Evolutionary conservation across 2,329 filamentous ascomycete genomes (phyloP).

Genomic region (Scleromitrula shiraiana): DNA sequence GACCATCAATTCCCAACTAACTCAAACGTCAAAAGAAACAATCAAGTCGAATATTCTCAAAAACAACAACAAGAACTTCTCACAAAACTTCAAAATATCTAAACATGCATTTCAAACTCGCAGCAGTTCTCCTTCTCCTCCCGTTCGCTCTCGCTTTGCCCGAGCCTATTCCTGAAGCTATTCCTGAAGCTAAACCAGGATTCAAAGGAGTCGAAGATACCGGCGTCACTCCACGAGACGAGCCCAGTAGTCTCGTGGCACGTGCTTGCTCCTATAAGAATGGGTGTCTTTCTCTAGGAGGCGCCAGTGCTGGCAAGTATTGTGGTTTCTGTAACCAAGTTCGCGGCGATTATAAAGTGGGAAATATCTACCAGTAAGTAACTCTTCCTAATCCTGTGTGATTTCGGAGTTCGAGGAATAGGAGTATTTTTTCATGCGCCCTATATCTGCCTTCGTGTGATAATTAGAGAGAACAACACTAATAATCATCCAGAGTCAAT

Average conservation of each 20-base stretch:
- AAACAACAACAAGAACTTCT: background rate
- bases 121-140: background rate
- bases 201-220: background rate
- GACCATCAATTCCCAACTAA: no score
- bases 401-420: no score
- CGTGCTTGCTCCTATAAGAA: conserved; percentile 4
- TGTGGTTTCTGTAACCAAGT: conserved; percentile 10
- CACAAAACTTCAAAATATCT: background rate
- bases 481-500: conserved; percentile 2
- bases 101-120: conserved; percentile 3
- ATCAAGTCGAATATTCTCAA: no score
- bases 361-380: conserved; percentile 9
- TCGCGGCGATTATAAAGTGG: conserved; percentile 1
- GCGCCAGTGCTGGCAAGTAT: conserved; percentile 6
- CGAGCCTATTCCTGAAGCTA: background rate
- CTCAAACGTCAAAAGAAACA: no score
- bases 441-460: no score
- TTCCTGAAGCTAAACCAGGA: background rate
- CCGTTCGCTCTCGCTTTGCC: background rate
- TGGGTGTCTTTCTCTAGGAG: conserved; percentile 1
- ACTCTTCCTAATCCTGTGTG: no score
- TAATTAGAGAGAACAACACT: no score
- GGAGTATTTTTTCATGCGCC: no score
- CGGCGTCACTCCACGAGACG: background rate
- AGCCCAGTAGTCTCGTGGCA: background rate